A percentile compares a stretch with the other conserved stretches of the same genome.
Evolutionary conservation across 2,329 filamentous ascomycete species (phyloP).

Genomic region (Penicillium sp.): DNA sequence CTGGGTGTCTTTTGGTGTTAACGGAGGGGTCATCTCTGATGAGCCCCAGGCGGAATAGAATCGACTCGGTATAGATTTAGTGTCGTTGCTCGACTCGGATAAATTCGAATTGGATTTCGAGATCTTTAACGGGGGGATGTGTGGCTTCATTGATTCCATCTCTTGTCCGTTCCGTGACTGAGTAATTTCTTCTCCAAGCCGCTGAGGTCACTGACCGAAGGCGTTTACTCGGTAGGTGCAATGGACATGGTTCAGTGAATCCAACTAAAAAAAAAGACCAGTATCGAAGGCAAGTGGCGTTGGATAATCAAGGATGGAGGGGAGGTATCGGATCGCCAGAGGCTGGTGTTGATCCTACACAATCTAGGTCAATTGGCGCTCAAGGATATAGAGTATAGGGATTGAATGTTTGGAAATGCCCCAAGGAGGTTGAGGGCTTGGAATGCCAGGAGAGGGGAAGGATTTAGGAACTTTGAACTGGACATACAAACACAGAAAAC

Average conservation of each 20-base stretch:
- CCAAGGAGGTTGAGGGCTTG: slow-evolving; percentile 12
- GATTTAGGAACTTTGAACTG: slow-evolving; percentile 10
- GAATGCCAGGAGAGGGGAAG: slow-evolving; percentile 26
- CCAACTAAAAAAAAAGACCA: not conserved
- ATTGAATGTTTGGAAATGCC: slow-evolving; percentile 25
- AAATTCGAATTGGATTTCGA: slow-evolving; percentile 28
- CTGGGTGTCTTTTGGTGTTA: slow-evolving; percentile 58
- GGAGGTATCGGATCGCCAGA: slow-evolving; percentile 14
- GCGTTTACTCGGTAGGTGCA: slow-evolving; percentile 24
- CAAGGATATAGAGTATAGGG: slow-evolving; percentile 13
- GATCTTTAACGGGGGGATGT: slow-evolving; percentile 34
- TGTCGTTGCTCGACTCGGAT: slow-evolving; percentile 9
- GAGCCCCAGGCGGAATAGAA: slow-evolving; percentile 23
- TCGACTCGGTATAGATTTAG: slow-evolving; percentile 12
- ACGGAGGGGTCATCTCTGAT: slow-evolving; percentile 64
- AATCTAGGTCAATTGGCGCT: slow-evolving; percentile 20
- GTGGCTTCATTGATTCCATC: slow-evolving; percentile 30
- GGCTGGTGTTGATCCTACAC: slow-evolving; percentile 20
- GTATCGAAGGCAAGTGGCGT: slow-evolving; percentile 7
- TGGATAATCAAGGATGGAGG: slow-evolving; percentile 10
- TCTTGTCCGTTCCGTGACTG: slow-evolving; percentile 12
- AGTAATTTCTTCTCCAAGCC: slow-evolving; percentile 10
- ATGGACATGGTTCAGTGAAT: slow-evolving; percentile 23
- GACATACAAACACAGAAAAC: slow-evolving; percentile 11
- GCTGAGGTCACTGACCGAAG: slow-evolving; percentile 26